A percentile compares a stretch with the other conserved stretches of the same genome.
Conservation (phyloP, 768 basidiomycete species). For the Trametopsis cervina region DNA sequence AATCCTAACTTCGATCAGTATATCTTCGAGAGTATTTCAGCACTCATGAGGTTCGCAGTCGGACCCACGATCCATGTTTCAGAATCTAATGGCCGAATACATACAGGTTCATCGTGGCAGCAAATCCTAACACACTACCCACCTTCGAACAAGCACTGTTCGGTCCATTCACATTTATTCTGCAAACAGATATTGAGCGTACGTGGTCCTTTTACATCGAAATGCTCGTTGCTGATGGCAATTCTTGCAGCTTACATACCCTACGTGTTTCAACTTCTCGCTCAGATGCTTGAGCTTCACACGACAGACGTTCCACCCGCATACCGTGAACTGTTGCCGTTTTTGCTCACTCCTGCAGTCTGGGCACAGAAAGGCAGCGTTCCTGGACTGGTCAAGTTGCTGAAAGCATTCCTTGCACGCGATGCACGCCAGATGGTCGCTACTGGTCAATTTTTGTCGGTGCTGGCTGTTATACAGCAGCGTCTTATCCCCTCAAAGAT, state of each 20-base stretch:
- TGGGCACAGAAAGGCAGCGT: conserved; percentile 96
- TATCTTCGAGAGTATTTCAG: conserved; percentile 95
- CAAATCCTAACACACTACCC: conserved; percentile 55
- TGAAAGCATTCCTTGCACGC: conserved; percentile 75
- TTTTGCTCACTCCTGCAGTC: conserved; percentile 75
- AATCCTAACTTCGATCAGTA: conserved; percentile 98
- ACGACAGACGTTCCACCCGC: conserved; percentile 54
- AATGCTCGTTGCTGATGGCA: not conserved
- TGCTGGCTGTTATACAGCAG: conserved; percentile 88
- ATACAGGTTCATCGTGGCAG: conserved; percentile 24
- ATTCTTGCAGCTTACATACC: conserved; percentile 81
- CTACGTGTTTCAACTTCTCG: conserved; percentile 93
- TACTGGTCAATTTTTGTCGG: conserved; percentile 63
- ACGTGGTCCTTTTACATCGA: conserved; percentile 19
- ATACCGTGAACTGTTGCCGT: conserved; percentile 74
- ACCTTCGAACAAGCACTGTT: conserved; percentile 80
- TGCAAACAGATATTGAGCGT: conserved; percentile 94
- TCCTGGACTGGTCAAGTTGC: conserved; percentile 83
- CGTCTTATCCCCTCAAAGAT: conserved; percentile 79
- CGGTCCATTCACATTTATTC: conserved; percentile 78
- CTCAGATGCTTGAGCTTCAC: conserved; percentile 91
- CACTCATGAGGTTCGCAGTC: conserved; percentile 63
- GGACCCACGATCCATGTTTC: not conserved
- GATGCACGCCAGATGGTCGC: conserved; percentile 63
- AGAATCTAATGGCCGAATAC: too few species aligned